Evolutionary conservation across 495 filamentous ascomycete genomes (phyloP).

Genomic region (Penicillium lividum): DNA sequence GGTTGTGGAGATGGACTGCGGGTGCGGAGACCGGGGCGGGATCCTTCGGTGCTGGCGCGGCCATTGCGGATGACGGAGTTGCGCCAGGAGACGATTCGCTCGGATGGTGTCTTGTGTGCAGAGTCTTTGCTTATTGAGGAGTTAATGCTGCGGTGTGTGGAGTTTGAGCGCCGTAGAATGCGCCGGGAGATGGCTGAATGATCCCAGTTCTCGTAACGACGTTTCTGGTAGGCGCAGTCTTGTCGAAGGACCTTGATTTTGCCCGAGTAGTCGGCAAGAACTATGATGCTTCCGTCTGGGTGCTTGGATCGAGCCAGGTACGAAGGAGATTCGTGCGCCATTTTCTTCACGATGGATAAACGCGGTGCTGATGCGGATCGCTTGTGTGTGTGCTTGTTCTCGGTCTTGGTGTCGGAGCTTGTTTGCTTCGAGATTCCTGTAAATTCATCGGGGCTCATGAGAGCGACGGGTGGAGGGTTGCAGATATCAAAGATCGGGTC

Average conservation of each 20-base stretch:
- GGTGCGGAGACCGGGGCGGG: conserved; percentile 39
- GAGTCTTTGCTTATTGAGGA: conserved; percentile 50
- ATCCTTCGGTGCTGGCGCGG: conserved; percentile 52
- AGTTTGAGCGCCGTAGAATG: conserved; percentile 69
- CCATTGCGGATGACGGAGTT: conserved; percentile 67
- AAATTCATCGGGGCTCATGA: conserved; percentile 71
- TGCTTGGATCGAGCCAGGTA: conserved; percentile 77
- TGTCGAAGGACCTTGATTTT: conserved; percentile 92
- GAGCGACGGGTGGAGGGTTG: conserved; percentile 89
- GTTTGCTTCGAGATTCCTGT: conserved; percentile 39
- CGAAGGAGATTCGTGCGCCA: conserved; percentile 61
- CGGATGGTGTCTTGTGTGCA: conserved; percentile 61
- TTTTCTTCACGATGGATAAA: conserved; percentile 50
- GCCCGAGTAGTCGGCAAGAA: conserved; percentile 86
- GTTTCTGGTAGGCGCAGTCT: conserved; percentile 77
- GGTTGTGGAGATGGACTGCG: conserved; percentile 59
- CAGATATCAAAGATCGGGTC: conserved; percentile 96
- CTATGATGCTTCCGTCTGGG: conserved; percentile 83
- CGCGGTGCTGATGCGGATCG: conserved; percentile 23
- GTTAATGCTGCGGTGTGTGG: conserved; percentile 52
- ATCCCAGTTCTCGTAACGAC: conserved; percentile 51
- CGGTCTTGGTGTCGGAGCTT: conserved; percentile 12
- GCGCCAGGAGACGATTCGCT: conserved; percentile 91
- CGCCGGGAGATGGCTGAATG: conserved; percentile 77
- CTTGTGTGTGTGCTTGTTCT: conserved; percentile 22